Percentiles rank a stretch among this genome's conserved stretches.
phyloP scores from a whole-genome alignment of 1,139 yeast genomes.

The Wickerhamiella infanticola region DNA sequence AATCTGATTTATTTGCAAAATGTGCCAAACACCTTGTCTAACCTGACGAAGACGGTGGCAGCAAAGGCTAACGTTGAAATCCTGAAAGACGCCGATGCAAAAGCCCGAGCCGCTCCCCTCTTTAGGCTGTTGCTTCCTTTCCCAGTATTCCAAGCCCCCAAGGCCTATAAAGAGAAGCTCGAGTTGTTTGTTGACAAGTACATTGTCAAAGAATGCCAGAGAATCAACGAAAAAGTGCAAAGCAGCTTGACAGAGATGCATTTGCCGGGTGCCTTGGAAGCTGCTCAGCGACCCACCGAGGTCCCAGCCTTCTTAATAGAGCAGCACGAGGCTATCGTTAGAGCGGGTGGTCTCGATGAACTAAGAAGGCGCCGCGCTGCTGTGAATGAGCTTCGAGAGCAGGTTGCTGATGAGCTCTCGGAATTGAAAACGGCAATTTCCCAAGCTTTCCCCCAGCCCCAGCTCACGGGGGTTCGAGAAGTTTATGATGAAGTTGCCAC shows the following conservation, averaged over 20 bases:
- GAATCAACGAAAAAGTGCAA: slow-evolving; percentile 35
- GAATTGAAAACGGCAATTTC: slow-evolving; percentile 30
- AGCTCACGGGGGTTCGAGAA: slow-evolving; percentile 32
- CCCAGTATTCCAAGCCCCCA: slow-evolving; percentile 47
- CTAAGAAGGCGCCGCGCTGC: slow-evolving; percentile 28
- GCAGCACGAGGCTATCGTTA: slow-evolving; percentile 40
- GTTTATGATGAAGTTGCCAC: slow-evolving; percentile 16
- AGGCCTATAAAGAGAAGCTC: slow-evolving; percentile 54
- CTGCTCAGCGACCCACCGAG: slow-evolving; percentile 46
- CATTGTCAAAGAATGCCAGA: slow-evolving; percentile 37
- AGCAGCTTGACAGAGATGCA: slow-evolving; percentile 19
- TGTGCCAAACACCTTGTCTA: slow-evolving; percentile 40
- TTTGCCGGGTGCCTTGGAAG: slow-evolving; percentile 50
- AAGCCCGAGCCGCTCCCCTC: slow-evolving; percentile 18
- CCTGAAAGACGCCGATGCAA: slow-evolving; percentile 26
- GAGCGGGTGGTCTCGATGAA: slow-evolving; percentile 37
- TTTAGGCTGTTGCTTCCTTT: slow-evolving; percentile 53
- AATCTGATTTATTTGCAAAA: slow-evolving; percentile 58
- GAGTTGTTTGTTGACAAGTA: slow-evolving; percentile 38
- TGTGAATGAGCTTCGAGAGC: background rate
- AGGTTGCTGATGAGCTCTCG: slow-evolving; percentile 28
- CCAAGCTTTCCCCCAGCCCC: slow-evolving; percentile 33
- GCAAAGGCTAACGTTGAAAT: slow-evolving; percentile 27
- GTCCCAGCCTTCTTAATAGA: slow-evolving; percentile 42
- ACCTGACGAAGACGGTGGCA: background rate